Percentiles rank a stretch among this genome's conserved stretches.
Evolutionary conservation across 2,329 filamentous ascomycete species (phyloP).

Genomic region (Drechslera avenae): DNA sequence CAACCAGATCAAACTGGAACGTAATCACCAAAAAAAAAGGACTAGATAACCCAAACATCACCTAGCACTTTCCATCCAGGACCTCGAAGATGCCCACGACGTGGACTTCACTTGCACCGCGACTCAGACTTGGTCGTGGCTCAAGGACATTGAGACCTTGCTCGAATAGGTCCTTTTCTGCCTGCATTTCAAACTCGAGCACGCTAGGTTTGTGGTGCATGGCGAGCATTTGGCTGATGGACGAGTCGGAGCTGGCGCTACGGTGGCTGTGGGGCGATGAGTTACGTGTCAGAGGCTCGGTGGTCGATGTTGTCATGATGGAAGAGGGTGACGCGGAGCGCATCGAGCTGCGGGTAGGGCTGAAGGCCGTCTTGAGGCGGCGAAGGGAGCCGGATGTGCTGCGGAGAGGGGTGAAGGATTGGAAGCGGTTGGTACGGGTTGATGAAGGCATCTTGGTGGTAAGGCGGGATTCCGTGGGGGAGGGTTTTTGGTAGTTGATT

Average conservation of each 20-base stretch:
- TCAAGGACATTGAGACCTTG: conserved; percentile 41
- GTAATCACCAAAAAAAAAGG: not conserved
- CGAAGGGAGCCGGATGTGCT: conserved; percentile 35
- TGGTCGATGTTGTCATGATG: conserved; percentile 32
- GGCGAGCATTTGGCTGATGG: conserved; percentile 39
- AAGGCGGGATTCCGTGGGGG: conserved; percentile 3
- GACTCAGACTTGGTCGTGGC: conserved; percentile 31
- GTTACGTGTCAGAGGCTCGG: conserved; percentile 38
- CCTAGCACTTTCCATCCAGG: conserved; percentile 39
- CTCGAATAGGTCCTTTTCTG: conserved; percentile 40
- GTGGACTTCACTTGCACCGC: conserved; percentile 27
- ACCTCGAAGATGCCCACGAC: conserved; percentile 50
- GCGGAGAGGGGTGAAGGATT: conserved; percentile 44
- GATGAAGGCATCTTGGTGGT: conserved; percentile 35
- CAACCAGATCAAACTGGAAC: no score
- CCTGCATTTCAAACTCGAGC: conserved; percentile 45
- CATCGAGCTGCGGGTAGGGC: conserved; percentile 34
- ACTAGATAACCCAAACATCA: not conserved
- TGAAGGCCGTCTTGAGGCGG: conserved; percentile 45
- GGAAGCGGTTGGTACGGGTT: conserved; percentile 47
- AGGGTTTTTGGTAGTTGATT: conserved; percentile 5
- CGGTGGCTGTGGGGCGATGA: conserved; percentile 36
- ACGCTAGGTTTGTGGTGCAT: conserved; percentile 42
- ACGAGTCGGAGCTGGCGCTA: conserved; percentile 34
- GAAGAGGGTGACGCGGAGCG: conserved; percentile 34